Evolutionary conservation across 192 early-diverging fungal genomes (phyloP), one percentile per base, ranked within the genome.

Genomic region (Coemansia furcata): DNA sequence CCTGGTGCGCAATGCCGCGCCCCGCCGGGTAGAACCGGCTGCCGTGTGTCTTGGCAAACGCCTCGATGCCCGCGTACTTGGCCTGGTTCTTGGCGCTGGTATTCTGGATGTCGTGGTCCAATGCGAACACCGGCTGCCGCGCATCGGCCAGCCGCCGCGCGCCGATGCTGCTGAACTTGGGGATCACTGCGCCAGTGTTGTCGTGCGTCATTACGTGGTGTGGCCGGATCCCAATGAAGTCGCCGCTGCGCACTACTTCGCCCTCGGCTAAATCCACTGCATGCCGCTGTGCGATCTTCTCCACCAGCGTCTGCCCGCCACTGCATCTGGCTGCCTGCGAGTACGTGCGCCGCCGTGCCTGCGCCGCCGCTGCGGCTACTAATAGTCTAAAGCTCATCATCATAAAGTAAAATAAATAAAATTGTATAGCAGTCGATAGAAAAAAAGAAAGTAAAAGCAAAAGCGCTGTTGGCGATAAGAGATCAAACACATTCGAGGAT

Each of bases 101-200:
- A 88, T 98, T 97, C 73, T 99, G 97, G 54, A 99, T 95, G 80
- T 99, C 95, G 74, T 99, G 97, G 83, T 99, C 97, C 39, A 99
- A 85, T 14, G 97, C 95, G 84, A 96, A 98, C 39, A 99, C 94
- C 2, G 93, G 86, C 78, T 98, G 95, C 17, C 66, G 69, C 12
- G 91, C 86, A 72, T 93, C 86, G 37, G 86, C 84, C 66, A 99
- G 89, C 62, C 85, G 84, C 49, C 90, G 87, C 6, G 95, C 95
- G 15, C 95, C 96, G 60, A 99, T 98, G 68, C 89, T 88, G 65
- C 85, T 86, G 82, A 98, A 98, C 90, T 97, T 95, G 67, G 88
- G 87, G 36, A 95, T 94, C 43, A 96, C 95, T 6, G 94, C 92
- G 23, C 92, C 96, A 9, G 96, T 97, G 77, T 98, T 99, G 75